Evolutionary conservation across 805 yeast genomes (phyloP), one percentile per base, ranked within the genome.

Genomic region (Danielia reshetovae): DNA sequence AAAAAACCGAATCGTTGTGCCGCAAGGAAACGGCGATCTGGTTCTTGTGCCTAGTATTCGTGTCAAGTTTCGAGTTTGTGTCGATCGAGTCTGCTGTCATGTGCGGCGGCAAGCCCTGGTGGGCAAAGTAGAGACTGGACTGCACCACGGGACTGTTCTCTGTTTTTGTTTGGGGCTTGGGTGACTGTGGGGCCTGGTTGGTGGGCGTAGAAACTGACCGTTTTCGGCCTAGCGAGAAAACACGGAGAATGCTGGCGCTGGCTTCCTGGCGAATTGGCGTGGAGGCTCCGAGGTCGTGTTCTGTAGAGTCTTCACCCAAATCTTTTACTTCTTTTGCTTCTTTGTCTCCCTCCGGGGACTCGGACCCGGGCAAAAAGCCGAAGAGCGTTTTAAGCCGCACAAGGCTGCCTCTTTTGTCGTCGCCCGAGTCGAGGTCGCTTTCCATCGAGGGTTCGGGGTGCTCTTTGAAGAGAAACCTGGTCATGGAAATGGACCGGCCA

Each of bases 91-190:
- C 51, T n/a, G 57, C 46, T 15, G 45, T 45, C 32, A 54, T 47
- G 30, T 76, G 81, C 3, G 77, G 78, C 4, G 82, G 81, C 7
- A 72, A 51, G 1, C 82, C 81, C 44, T 76, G 81, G 46, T 72
- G 75, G 4, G 70, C 72, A 54, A 76, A 76, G 51, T 77, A 76
- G 16, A 75, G 72, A 49, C 69, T 75, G 11, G 65, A 57, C 15
- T 44, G 42, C 19, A 59, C 52, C 15, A 59, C 56, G 1, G 58
- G 58, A 29, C 60, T 60, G 13, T 34, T 29, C 22, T 22, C 14
- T 9, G 13, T 28, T 12, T 27, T n/a, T 6, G 39, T 39, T 27
- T 35, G 31, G 30, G 26, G 23, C 30, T 35, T 7, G 43, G 36
- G 27, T 40, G 32, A 27, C 43, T 37, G 34, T 38, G 40, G 10